phyloP scores from a whole-genome alignment of 257 asterid species.

The Gardenia jasminoides region DNA sequence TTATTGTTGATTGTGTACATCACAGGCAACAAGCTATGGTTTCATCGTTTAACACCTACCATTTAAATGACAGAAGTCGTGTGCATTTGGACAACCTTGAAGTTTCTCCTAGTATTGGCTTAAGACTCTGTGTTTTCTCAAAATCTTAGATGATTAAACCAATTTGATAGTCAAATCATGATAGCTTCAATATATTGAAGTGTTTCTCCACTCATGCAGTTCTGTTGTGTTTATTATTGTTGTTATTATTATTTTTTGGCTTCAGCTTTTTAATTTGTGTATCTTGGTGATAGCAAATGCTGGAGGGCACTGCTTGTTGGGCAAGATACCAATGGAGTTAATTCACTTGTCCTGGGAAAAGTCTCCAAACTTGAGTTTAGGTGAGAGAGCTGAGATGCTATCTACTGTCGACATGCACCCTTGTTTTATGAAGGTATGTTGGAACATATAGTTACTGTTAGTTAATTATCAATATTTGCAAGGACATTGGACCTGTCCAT shows the following conservation, averaged over 20 bases:
- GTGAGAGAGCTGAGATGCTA: conserved; percentile 84
- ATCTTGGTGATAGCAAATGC: conserved; percentile 51
- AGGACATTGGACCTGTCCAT: not conserved
- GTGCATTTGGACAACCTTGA: not conserved
- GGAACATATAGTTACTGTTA: not conserved
- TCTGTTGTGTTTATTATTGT: not conserved
- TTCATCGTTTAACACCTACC: not conserved
- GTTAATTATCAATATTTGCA: not conserved
- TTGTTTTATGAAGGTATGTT: conserved; percentile 68
- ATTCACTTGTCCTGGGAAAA: conserved; percentile 81
- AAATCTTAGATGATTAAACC: not conserved
- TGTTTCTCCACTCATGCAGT: not conserved
- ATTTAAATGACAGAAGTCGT: not conserved
- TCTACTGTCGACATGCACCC: conserved; percentile 82
- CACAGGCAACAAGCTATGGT: not conserved
- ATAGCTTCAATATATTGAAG: not conserved
- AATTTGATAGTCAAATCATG: not conserved
- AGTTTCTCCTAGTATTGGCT: not conserved
- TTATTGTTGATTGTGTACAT: not conserved
- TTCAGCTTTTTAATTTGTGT: conserved; percentile 11
- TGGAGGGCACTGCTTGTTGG: conserved; percentile 76
- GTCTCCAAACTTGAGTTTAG: conserved; percentile 71
- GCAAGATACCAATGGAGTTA: conserved; percentile 83
- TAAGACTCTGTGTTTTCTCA: not conserved
- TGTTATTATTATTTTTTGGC: not conserved